These are phyloP conservation scores for Echria macrotheca DNA, from an alignment of 495 filamentous ascomycete species.

Conservation along the genomic window DNA sequence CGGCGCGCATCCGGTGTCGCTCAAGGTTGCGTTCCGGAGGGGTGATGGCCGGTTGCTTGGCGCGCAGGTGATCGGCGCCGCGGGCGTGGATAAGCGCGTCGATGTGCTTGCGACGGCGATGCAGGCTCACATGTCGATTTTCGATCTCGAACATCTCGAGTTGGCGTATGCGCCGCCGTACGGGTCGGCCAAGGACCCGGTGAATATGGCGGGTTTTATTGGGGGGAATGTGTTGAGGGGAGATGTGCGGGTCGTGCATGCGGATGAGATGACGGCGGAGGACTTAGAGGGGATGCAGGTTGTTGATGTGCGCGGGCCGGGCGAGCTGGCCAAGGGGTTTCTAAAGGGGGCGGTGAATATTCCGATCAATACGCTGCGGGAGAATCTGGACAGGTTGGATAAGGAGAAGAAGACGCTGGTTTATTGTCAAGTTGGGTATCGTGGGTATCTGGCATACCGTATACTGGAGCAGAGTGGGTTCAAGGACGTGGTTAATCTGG, in stretches of 20 bases:
- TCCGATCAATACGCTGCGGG: slow-evolving; percentile 20
- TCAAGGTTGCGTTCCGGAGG: slow-evolving; percentile 23
- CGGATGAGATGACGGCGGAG: slow-evolving; percentile 16
- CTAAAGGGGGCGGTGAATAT: slow-evolving; percentile 19
- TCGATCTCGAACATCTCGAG: slow-evolving; percentile 31
- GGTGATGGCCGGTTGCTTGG: slow-evolving; percentile 22
- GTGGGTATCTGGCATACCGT: slow-evolving; percentile 26
- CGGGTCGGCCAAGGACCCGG: slow-evolving; percentile 29
- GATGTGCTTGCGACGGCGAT: slow-evolving; percentile 29
- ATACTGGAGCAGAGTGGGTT: slow-evolving; percentile 28
- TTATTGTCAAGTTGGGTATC: slow-evolving; percentile 24
- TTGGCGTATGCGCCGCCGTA: slow-evolving; percentile 30
- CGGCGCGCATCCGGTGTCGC: slow-evolving; percentile 19
- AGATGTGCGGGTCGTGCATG: slow-evolving; percentile 25
- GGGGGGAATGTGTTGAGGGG: slow-evolving; percentile 26
- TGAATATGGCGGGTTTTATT: slow-evolving; percentile 31
- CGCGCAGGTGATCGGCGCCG: slow-evolving; percentile 21
- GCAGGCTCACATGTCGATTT: slow-evolving; percentile 25
- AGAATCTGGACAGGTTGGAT: slow-evolving; percentile 12
- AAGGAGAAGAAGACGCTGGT: slow-evolving; percentile 16
- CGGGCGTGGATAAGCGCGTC: slow-evolving; percentile 27
- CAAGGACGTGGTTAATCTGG: slow-evolving; percentile 27
- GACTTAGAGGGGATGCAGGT: slow-evolving; percentile 14
- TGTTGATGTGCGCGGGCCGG: slow-evolving; percentile 22
- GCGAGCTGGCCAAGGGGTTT: slow-evolving; percentile 22